Conservation (phyloP, 345 rosid species). For the Populus alba region DNA sequence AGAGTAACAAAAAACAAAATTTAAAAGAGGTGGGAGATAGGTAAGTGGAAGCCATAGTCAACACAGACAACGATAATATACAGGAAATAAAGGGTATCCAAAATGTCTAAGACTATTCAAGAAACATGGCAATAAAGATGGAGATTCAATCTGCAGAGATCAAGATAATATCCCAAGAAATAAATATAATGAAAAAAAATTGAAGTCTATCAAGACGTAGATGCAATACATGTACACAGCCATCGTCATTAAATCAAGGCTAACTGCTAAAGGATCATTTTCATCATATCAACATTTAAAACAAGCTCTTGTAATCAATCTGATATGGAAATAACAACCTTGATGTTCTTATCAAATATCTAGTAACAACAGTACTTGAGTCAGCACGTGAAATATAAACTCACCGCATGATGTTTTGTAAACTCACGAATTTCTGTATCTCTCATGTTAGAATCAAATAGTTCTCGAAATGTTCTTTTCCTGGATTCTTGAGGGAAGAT, state of each 20-base stretch:
- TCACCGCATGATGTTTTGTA: constrained; percentile 21
- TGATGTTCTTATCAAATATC: constrained; percentile 5
- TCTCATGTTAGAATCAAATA: constrained; percentile 21
- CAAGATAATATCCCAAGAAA: background rate
- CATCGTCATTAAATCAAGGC: background rate
- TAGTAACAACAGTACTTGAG: background rate
- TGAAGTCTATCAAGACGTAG: background rate
- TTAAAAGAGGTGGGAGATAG: background rate
- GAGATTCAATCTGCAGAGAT: background rate
- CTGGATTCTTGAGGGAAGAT: constrained; percentile 21
- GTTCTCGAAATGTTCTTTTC: constrained; percentile 38
- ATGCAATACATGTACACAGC: background rate
- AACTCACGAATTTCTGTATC: constrained; percentile 20
- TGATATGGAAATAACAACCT: background rate
- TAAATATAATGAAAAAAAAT: background rate
- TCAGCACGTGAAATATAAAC: background rate
- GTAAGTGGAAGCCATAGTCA: background rate
- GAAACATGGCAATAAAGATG: background rate
- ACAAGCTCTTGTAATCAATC: background rate
- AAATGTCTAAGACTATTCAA: background rate
- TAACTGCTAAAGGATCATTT: background rate
- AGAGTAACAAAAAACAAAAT: background rate
- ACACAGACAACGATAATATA: background rate
- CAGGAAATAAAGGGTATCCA: background rate
- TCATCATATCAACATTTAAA: background rate